Conservation (phyloP, 2,329 filamentous ascomycete genomes). For the Scytalidium sp. region DNA sequence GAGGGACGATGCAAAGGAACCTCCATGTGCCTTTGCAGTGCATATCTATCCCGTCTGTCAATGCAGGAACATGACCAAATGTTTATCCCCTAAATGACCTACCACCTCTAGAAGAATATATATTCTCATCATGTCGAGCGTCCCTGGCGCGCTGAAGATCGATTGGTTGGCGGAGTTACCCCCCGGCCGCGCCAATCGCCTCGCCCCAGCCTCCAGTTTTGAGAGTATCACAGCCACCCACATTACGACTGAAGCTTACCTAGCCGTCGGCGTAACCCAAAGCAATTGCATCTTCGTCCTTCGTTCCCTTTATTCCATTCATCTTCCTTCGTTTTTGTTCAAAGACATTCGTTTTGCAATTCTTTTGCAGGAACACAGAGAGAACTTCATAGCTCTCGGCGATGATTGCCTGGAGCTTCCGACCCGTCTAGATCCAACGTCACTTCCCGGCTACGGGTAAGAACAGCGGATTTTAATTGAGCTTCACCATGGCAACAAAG, state of each 20-base stretch:
- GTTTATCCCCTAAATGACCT: background rate
- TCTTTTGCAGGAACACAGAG: background rate
- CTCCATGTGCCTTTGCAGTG: background rate
- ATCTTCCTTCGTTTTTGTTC: conserved; percentile 1
- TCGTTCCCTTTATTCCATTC: conserved; percentile 1
- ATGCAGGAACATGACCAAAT: background rate
- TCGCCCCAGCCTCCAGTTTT: background rate
- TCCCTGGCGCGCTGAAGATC: background rate
- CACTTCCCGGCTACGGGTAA: background rate
- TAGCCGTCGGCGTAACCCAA: background rate
- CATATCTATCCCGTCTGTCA: background rate
- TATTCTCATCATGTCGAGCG: too few relatives aligned
- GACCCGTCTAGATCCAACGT: background rate
- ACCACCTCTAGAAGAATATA: too few relatives aligned
- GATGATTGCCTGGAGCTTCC: conserved; percentile 21
- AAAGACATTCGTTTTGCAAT: background rate
- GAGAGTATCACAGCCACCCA: background rate
- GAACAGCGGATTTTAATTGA: background rate
- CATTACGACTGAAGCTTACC: background rate
- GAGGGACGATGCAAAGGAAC: too few relatives aligned
- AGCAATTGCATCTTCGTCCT: conserved; percentile 4
- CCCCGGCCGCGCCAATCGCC: background rate
- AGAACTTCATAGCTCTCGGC: conserved; percentile 2
- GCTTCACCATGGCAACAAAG: conserved; percentile 46
- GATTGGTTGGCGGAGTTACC: background rate